These are phyloP conservation scores for Paracamarosporium sp. DNA, from an alignment of 2,329 filamentous ascomycete species.

Conservation along the genomic window DNA sequence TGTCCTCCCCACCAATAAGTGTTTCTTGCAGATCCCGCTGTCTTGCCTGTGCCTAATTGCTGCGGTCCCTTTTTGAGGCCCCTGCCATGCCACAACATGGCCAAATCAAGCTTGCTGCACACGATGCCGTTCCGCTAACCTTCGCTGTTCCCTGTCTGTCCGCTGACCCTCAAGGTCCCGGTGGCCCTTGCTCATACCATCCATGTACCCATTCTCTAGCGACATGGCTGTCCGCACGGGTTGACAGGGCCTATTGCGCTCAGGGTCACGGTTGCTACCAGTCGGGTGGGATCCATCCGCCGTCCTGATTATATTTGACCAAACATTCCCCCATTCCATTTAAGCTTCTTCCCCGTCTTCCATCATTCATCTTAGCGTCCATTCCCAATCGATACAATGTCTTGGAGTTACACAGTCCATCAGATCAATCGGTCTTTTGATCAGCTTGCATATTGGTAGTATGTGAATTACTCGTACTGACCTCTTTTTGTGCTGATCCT, in stretches of 20 bases:
- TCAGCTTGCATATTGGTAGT: constrained; percentile 42
- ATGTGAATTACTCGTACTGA: constrained; percentile 6
- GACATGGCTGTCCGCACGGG: constrained; percentile 15
- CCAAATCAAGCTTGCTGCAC: constrained; percentile 6
- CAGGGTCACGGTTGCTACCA: constrained; percentile 24
- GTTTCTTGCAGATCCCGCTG: constrained; percentile 12
- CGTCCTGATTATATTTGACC: constrained; percentile 24
- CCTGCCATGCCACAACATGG: constrained; percentile 21
- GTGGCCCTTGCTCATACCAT: constrained; percentile 15
- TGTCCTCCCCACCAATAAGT: neutral
- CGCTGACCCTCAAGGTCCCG: neutral
- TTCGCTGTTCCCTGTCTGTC: constrained; percentile 2
- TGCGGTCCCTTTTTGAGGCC: constrained; percentile 5
- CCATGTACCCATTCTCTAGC: constrained; percentile 17
- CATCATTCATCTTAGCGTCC: neutral
- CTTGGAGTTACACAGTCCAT: constrained; percentile 38
- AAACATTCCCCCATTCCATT: constrained; percentile 9
- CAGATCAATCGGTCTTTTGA: constrained; percentile 42
- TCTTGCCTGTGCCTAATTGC: constrained; percentile 4
- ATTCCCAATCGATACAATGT: no score
- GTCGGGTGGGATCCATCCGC: constrained; percentile 15
- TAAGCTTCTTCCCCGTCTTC: neutral
- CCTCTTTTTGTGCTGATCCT: constrained; percentile 9
- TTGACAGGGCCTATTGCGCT: constrained; percentile 22
- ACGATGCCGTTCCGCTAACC: neutral